phyloP scores from a whole-genome alignment of 2,329 filamentous ascomycete species.

The Ilyonectria robusta region DNA sequence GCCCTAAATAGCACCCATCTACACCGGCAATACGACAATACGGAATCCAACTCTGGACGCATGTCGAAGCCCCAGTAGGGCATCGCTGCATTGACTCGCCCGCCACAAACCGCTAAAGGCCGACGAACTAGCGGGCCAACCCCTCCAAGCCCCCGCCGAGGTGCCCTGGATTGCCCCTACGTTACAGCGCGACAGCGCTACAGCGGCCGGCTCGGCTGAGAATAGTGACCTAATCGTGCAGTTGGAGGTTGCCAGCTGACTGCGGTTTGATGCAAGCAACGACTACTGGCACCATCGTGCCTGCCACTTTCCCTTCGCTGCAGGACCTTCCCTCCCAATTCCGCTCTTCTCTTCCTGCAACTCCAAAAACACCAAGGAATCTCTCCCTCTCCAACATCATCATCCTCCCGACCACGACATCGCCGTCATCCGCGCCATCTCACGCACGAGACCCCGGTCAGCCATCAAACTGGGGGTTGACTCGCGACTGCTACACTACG shows the following conservation, averaged over 20 bases:
- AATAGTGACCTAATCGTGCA: slow-evolving; percentile 29
- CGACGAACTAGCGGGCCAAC: slow-evolving; percentile 13
- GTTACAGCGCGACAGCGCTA: slow-evolving; percentile 18
- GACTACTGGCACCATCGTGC: slow-evolving; percentile 18
- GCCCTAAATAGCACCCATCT: background rate
- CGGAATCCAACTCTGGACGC: background rate
- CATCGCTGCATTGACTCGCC: slow-evolving; percentile 30
- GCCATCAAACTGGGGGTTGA: slow-evolving; percentile 25
- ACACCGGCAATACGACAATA: background rate
- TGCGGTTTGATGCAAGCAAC: slow-evolving; percentile 42
- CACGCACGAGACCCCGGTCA: slow-evolving; percentile 25
- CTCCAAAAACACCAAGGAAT: slow-evolving; percentile 12
- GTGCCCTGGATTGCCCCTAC: slow-evolving; percentile 13
- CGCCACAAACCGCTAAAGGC: slow-evolving; percentile 20
- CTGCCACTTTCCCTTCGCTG: slow-evolving; percentile 18
- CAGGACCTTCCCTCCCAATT: slow-evolving; percentile 8
- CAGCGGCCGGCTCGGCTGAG: slow-evolving; percentile 21
- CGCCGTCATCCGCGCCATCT: background rate
- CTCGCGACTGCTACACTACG: slow-evolving; percentile 24
- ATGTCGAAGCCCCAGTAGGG: background rate
- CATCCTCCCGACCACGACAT: background rate
- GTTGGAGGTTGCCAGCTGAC: slow-evolving; percentile 35
- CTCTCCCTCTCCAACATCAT: background rate
- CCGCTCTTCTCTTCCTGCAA: background rate
- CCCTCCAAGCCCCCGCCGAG: slow-evolving; percentile 16